Conservation (phyloP, 1,139 yeast species). For the Zhuliangozyma parablackwelliae region DNA sequence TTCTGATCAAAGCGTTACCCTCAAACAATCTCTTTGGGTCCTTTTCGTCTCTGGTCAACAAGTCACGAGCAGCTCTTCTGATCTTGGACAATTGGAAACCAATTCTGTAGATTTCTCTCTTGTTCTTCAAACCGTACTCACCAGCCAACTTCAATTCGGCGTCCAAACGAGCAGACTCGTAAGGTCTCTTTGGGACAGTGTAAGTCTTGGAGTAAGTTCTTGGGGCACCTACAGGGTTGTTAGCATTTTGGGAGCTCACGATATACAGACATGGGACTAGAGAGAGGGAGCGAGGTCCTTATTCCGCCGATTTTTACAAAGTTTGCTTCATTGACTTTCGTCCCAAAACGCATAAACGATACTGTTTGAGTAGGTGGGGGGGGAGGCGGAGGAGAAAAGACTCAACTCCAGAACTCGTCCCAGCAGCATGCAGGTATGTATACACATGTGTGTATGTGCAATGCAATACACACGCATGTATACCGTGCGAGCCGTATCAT, state of each 20-base stretch:
- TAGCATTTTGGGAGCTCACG: conserved; percentile 17
- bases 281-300: no score
- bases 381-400: no score
- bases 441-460: background rate
- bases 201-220: conserved; percentile 99
- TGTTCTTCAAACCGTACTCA: conserved; percentile 99
- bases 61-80: conserved; percentile 99
- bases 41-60: conserved; percentile 99
- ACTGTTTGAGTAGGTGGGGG: no score
- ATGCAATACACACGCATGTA: background rate
- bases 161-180: conserved; percentile 98
- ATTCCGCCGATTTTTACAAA: no score
- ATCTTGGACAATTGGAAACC: conserved; percentile 98
- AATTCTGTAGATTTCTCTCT: conserved; percentile 99
- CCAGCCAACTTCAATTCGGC: conserved; percentile 99
- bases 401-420: no score
- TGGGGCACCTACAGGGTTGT: conserved; percentile 71
- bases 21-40: conserved; percentile 99
- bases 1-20: conserved; percentile 99
- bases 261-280: no score
- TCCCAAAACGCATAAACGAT: no score
- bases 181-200: conserved; percentile 99
- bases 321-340: no score
- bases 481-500: no score
- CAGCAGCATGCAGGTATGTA: no score